Percentiles rank a stretch among this genome's conserved stretches.
These are phyloP conservation scores for Gnomoniopsis sp. DNA, from an alignment of 2,329 filamentous ascomycete genomes.

Conservation along the genomic window DNA sequence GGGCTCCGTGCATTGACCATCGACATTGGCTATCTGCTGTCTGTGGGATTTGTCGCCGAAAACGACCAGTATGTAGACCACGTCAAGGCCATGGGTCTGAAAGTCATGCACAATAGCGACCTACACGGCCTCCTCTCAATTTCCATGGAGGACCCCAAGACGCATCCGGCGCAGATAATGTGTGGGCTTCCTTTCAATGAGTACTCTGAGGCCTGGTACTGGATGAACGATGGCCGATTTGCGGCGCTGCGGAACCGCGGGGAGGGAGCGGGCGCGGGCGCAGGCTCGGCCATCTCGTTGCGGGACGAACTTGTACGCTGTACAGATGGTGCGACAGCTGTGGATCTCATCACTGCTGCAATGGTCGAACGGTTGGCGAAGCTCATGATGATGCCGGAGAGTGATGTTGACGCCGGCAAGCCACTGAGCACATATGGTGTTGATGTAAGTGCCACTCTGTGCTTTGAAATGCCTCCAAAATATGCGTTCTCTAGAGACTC, in stretches of 20 bases:
- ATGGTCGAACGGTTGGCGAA: conserved; percentile 8
- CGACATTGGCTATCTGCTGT: conserved; percentile 25
- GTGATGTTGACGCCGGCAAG: conserved; percentile 9
- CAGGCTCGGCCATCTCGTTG: conserved; percentile 4
- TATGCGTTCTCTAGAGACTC: too few relatives aligned
- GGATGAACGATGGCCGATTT: background rate
- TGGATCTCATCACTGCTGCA: conserved; percentile 8
- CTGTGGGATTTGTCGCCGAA: conserved; percentile 26
- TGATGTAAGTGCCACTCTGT: background rate
- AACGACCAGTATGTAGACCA: conserved; percentile 18
- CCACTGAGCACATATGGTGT: conserved; percentile 14
- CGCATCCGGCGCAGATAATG: conserved; percentile 6
- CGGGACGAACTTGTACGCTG: conserved; percentile 1
- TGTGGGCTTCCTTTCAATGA: conserved; percentile 3
- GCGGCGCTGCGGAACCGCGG: conserved; percentile 1
- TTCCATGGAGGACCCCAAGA: conserved; percentile 11
- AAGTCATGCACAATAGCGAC: conserved; percentile 5
- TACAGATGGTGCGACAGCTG: conserved; percentile 1
- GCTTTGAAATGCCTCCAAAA: too few relatives aligned
- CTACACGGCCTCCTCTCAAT: conserved; percentile 16
- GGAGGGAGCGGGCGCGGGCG: background rate
- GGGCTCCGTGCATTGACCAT: conserved; percentile 24
- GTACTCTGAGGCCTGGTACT: conserved; percentile 4
- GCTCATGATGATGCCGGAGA: conserved; percentile 9
- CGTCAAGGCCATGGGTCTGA: conserved; percentile 7